Evolutionary conservation across 257 asterid genomes (phyloP), one percentile per base, ranked within the genome.

Genomic region (Nemophila menziesii): DNA sequence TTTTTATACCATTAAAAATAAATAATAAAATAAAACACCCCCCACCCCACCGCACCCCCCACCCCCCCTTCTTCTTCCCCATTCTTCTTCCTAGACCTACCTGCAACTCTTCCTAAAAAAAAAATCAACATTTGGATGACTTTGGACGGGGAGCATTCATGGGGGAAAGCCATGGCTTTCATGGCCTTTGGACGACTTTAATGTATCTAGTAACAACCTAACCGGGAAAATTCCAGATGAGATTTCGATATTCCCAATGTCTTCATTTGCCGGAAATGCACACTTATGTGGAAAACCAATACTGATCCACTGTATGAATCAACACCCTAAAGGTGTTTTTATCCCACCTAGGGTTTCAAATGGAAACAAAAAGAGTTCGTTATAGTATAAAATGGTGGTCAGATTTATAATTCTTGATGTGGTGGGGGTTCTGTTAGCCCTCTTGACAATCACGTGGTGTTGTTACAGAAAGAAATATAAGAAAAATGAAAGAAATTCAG

Each of bases 201-300:
- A 66, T 29, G 37, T 61, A 39, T 55, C 73, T 14, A 60, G 39
- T 9, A 66, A 66, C 13, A 44, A 49, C 16, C 52, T 66, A 16
- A 8, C 22, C 0, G 73, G 73, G 0, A 56, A 37, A 37, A 66
- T 66, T 43, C 73, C 73, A 22, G 14, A 14, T 16, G 52, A 56
- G 65, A 20, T 66, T 10, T 61, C 73, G 2, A 52, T 40, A 26
- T 66, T 66, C 29, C 68, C 68, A 8, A 53, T 38, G 10, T 49
- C 68, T 3, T 42, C 68, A 0, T 66, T 66, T 27, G 34, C 61
- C 36, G 68, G 73, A 27, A 66, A 66, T 11, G 3, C 1, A 33
- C 64, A 22, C 33, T 61, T 66, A 22, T 66, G 68, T 56, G 73
- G 73, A 18, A 55, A 47, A 41, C 73, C 68, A 8, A 38, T 66